Evolutionary conservation across 1,284 basidiomycete genomes (phyloP).

Genomic region (Puccinia novopanici): DNA sequence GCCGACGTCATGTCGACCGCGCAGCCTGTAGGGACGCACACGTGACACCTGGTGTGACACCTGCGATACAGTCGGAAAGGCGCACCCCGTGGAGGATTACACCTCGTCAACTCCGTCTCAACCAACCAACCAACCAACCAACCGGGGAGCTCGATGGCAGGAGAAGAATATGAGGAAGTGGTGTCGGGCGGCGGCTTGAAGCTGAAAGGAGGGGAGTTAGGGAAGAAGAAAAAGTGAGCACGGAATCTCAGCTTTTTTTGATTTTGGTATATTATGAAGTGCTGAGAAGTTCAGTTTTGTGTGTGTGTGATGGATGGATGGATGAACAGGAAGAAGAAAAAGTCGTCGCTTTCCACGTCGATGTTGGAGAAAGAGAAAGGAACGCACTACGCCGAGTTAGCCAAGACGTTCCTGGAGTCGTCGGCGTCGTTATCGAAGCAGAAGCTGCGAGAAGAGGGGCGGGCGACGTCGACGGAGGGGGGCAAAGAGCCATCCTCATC

Average conservation of each 20-base stretch:
- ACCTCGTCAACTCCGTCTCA: too few species aligned
- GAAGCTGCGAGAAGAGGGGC: background rate
- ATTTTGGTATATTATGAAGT: background rate
- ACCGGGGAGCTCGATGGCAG: background rate
- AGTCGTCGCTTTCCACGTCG: slow-evolving; percentile 6
- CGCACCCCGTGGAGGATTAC: background rate
- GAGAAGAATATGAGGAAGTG: slow-evolving; percentile 9
- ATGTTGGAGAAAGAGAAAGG: slow-evolving; percentile 10
- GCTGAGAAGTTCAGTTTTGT: background rate
- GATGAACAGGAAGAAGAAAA: slow-evolving; percentile 3
- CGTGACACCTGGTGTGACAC: too few species aligned
- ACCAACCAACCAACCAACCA: background rate
- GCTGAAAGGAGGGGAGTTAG: background rate
- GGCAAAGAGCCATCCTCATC: background rate
- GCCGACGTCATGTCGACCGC: too few species aligned
- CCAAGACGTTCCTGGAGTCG: slow-evolving; percentile 4
- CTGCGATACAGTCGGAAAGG: too few species aligned
- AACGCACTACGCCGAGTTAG: background rate
- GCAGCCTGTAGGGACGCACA: too few species aligned
- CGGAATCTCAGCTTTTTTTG: background rate
- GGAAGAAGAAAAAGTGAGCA: slow-evolving; percentile 17
- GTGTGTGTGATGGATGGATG: background rate
- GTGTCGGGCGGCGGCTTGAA: slow-evolving; percentile 7
- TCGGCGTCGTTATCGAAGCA: slow-evolving; percentile 9
- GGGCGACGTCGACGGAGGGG: background rate